Percentiles rank a stretch among this genome's conserved stretches.
phyloP scores from a whole-genome alignment of 305 asterid species.

The Fraxinus baroniana region DNA sequence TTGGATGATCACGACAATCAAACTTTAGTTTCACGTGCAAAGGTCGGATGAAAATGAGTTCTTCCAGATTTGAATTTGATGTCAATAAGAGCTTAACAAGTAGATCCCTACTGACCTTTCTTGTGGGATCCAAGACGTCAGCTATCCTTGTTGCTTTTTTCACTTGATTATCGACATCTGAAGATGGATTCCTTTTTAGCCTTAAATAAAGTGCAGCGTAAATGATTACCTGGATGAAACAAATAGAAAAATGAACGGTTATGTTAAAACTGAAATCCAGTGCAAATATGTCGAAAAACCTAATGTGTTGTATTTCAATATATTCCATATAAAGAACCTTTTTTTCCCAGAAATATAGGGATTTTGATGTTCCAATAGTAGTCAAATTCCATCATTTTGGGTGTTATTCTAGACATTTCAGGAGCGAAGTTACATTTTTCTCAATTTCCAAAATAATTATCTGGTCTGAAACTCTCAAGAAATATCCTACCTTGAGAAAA shows the following conservation, averaged over 20 bases:
- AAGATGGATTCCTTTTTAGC: conserved; percentile 41
- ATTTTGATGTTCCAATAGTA: background rate
- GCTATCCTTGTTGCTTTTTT: conserved; percentile 54
- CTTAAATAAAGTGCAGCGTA: conserved; percentile 67
- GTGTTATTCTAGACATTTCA: background rate
- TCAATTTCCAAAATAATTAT: conserved; percentile 1
- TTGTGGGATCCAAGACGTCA: conserved; percentile 51
- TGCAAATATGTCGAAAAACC: background rate
- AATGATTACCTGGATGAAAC: conserved; percentile 51
- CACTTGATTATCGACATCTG: conserved; percentile 23
- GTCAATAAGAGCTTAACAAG: conserved; percentile 43
- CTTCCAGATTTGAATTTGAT: conserved; percentile 53
- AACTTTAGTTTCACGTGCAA: conserved; percentile 66
- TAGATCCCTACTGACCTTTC: conserved; percentile 39
- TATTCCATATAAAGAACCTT: background rate
- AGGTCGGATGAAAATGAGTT: conserved; percentile 58
- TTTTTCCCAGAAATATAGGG: background rate
- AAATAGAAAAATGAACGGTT: conserved; percentile 4
- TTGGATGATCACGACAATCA: conserved; percentile 53
- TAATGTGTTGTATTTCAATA: background rate
- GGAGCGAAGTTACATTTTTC: background rate
- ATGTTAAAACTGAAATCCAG: background rate
- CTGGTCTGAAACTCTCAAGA: background rate
- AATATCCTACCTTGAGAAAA: background rate
- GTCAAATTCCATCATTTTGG: background rate